A percentile compares a stretch with the other conserved stretches of the same genome.
phyloP scores from a whole-genome alignment of 805 yeast species.

The Metschnikowia cerradonensis region DNA sequence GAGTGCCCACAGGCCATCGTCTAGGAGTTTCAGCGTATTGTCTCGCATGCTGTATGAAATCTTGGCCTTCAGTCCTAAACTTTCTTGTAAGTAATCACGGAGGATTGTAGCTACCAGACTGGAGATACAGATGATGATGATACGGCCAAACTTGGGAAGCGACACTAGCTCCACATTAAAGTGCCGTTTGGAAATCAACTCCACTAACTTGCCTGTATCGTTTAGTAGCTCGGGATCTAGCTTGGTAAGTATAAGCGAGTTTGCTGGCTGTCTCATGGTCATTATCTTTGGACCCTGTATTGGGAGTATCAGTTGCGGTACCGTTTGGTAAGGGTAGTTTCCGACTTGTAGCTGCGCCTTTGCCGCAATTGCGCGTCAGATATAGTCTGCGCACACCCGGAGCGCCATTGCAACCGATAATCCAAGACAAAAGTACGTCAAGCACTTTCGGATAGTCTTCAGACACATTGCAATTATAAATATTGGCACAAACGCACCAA shows the following conservation, averaged over 20 bases:
- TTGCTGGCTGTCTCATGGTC: slow-evolving; percentile 15
- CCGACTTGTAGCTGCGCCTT: not conserved
- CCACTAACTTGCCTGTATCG: slow-evolving; percentile 26
- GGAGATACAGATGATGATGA: slow-evolving; percentile 31
- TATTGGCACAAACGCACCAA: not conserved
- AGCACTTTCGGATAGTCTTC: not conserved
- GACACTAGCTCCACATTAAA: slow-evolving; percentile 31
- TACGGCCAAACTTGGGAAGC: slow-evolving; percentile 31
- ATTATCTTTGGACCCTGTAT: not conserved
- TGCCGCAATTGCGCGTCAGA: not conserved
- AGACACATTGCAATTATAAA: not conserved
- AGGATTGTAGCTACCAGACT: slow-evolving; percentile 21
- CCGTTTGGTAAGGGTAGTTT: not conserved
- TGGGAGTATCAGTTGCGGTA: not conserved
- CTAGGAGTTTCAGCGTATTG: slow-evolving; percentile 19
- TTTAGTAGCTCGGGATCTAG: slow-evolving; percentile 19
- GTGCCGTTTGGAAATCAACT: slow-evolving; percentile 21
- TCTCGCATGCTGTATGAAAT: slow-evolving; percentile 34
- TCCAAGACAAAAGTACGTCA: not conserved
- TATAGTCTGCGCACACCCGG: not conserved
- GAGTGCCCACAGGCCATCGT: slow-evolving; percentile 16
- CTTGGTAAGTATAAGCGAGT: slow-evolving; percentile 35
- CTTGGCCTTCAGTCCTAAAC: slow-evolving; percentile 15
- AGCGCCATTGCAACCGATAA: slow-evolving; percentile 1
- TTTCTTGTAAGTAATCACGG: slow-evolving; percentile 13